Evolutionary conservation across 441 rosid genomes (phyloP), one percentile per base, ranked within the genome.

Genomic region (Oxalis stricta): DNA sequence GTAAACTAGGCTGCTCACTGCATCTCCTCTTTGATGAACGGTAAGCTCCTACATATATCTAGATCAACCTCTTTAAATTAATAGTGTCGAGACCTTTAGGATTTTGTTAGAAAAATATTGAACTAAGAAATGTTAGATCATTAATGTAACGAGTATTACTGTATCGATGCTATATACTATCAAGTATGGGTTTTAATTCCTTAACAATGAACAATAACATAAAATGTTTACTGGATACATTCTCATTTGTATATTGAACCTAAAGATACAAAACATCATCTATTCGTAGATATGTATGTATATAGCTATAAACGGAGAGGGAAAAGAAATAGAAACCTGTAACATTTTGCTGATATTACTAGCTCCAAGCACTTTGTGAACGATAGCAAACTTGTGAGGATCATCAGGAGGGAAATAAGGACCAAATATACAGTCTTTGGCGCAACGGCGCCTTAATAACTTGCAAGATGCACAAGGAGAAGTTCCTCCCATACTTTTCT

Each of bases 391-490:
- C 64, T 81, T 84, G 44, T 73, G 93, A 41, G 95, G 97, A 38
- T 87, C 93, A 2, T 84, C 81, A 8, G 97, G 63, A 33, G 95
- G 95, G 69, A 87, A 87, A 61, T 84, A 87, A 50, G 97, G 97
- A 5, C 95, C 89, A 47, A 87, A 87, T 49, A 87, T 68, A 63
- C 97, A 87, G 56, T 84, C 93, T 54, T 79, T 75, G 33, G 81
- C 81, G 47, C 97, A 87, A 15, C 97, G 82, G 18, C 97, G 77
- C 50, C 95, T 60, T 35, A 84, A 56, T 40, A 87, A 56, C 58
- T 84, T 87, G 75, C 97, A 87, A n/a, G 93, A 79, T 1, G 97
- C 97, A 49, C 97, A 87, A 20, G 97, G 97, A 4, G 97, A 80
- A 39, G 84, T 65, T 26, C 87, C 82, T 0, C 61, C 81, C 81